Base-by-base conservation (phyloP, 208 protist species). In the Trypanosoma mega region DNA sequence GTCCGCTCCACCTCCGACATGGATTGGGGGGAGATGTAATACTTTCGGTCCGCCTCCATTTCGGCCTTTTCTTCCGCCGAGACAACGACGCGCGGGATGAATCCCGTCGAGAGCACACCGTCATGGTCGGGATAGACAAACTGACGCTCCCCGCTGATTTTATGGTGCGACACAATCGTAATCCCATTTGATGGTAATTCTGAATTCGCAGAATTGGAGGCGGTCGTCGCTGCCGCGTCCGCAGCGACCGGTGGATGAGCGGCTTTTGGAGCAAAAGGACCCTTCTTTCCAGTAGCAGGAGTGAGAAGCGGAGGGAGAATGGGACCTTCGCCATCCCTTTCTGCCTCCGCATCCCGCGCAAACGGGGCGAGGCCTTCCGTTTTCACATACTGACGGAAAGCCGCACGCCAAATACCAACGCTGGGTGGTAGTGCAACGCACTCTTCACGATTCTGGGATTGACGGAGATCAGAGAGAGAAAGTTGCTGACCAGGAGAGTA, bases 81-180 rank as follows among this genome's bases (percentile, higher is more conserved):
- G 11, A 78, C 51, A 0, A 92, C 73, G 39, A 96, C 78, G 69
- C 82, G 62, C 21, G 86, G 90, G 36, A 93, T 82, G 36, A 88
- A 65, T 14, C 90, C 90, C n/a, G 68, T 53, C 0, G 80, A 84
- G 11, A 96, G 70, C 44, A 96, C 86, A 34, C 90, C 90, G 64
- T 96, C 90, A 59, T 93, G 78, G 53, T 96, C 90, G 18, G 82
- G 83, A 59, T 93, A 93, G 16, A 87, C 68, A 60, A 96, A 96
- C 31, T 63, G 18, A 23, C 68, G 61, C 16, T 64, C 71, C 3
- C 90, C 90, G 18, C 58, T 72, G 26, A 93, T 58, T 71, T 93
- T 93, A 75, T 96, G 90, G 49, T 93, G 84, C n/a, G 78, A 82
- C 16, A 96, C 76, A 55, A 96, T 88, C 1, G 65, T 27, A 52